A percentile compares a stretch with the other conserved stretches of the same genome.
phyloP scores from a whole-genome alignment of 148 eudicot species.

The Spergularia bocconei region DNA sequence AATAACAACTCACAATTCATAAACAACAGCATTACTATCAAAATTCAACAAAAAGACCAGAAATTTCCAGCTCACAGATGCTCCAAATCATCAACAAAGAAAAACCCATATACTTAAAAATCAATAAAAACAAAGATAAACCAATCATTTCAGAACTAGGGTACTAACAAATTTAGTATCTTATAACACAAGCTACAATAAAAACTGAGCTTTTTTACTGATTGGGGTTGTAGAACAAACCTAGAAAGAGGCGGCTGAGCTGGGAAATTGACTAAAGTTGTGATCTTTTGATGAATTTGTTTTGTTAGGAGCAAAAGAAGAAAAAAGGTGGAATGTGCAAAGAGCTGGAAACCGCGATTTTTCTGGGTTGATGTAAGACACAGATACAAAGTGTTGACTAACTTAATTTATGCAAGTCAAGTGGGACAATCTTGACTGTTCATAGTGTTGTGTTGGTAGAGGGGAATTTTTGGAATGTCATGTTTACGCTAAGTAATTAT shows the following conservation, averaged over 20 bases:
- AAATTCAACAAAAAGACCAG: neutral
- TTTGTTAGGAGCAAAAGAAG: neutral
- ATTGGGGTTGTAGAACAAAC: constrained; percentile 25
- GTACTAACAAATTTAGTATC: neutral
- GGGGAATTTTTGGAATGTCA: neutral
- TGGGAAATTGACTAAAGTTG: constrained; percentile 3
- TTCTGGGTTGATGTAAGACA: neutral
- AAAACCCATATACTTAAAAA: constrained; percentile 19
- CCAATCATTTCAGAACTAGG: neutral
- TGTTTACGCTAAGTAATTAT: no score
- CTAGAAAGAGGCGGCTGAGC: constrained; percentile 27
- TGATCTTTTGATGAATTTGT: neutral
- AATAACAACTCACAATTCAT: neutral
- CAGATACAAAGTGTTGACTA: constrained; percentile 17
- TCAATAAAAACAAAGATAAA: constrained; percentile 11
- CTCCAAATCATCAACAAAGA: constrained; percentile 15
- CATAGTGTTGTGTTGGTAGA: neutral
- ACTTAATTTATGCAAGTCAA: constrained; percentile 21
- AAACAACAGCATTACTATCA: neutral
- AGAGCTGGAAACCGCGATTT: constrained; percentile 26
- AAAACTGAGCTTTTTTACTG: neutral
- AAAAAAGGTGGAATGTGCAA: neutral
- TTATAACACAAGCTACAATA: neutral
- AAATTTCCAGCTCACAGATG: constrained; percentile 11
- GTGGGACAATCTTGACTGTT: constrained; percentile 32